Evolutionary conservation across 495 filamentous ascomycete species (phyloP).

Genomic region (Talaromyces liani): DNA sequence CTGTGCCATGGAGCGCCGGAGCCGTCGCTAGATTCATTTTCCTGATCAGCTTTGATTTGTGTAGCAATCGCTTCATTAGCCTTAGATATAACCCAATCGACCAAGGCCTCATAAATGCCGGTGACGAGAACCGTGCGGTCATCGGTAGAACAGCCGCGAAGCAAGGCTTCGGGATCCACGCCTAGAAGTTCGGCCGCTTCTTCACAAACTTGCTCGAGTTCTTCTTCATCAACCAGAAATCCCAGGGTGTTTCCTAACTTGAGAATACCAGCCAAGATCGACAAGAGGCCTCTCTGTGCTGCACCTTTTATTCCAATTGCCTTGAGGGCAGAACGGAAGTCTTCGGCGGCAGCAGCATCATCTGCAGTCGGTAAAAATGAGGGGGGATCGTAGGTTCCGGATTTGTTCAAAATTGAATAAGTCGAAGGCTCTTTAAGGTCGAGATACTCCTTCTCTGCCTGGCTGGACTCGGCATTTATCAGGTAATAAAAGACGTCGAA

Average conservation of each 20-base stretch:
- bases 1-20: constrained; percentile 52
- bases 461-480: constrained; percentile 79
- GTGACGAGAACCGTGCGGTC: constrained; percentile 77
- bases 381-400: constrained; percentile 80
- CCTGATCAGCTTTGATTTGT: constrained; percentile 62
- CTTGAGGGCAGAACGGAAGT: constrained; percentile 77
- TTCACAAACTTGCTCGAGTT: constrained; percentile 78
- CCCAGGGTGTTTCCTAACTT: constrained; percentile 88
- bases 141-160: constrained; percentile 68
- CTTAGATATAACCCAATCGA: constrained; percentile 87
- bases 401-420: constrained; percentile 73
- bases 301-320: constrained; percentile 88
- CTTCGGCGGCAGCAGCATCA: constrained; percentile 86
- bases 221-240: constrained; percentile 78
- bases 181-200: constrained; percentile 83
- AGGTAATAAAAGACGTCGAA: constrained; percentile 99
- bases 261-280: constrained; percentile 74
- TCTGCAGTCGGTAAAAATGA: constrained; percentile 89
- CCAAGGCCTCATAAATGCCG: constrained; percentile 86
- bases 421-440: constrained; percentile 69
- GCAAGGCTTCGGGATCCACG: constrained; percentile 76
- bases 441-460: constrained; percentile 87
- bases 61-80: constrained; percentile 81
- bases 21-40: constrained; percentile 53
- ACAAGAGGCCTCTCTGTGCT: constrained; percentile 69